These are phyloP conservation scores for Galeopsis tetrahit DNA, from an alignment of 257 asterid species.

Conservation along the genomic window DNA sequence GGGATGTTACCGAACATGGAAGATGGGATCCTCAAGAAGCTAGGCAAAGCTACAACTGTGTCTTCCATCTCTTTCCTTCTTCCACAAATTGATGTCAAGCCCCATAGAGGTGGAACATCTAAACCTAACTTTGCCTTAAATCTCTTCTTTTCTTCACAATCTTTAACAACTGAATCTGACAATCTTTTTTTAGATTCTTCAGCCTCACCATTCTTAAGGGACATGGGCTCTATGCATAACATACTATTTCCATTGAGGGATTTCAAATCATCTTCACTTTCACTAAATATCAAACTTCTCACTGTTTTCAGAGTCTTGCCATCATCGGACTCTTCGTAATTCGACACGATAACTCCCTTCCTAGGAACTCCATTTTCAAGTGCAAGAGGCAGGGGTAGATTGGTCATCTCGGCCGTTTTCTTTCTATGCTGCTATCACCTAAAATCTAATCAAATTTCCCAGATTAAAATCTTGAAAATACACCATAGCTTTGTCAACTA, in stretches of 20 bases:
- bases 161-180: constrained; percentile 29
- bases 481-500: neutral
- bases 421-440: too few species aligned
- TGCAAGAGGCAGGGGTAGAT: constrained; percentile 46
- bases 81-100: constrained; percentile 59
- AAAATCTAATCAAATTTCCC: constrained; percentile 14
- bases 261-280: constrained; percentile 5
- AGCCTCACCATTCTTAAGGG: constrained; percentile 26
- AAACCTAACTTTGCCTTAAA: constrained; percentile 34
- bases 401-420: constrained; percentile 33
- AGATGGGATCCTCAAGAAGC: constrained; percentile 51
- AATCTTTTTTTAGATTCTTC: constrained; percentile 40
- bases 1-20: constrained; percentile 45
- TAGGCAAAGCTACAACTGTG: constrained; percentile 53
- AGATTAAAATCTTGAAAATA: neutral
- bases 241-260: too few species aligned
- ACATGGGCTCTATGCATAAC: too few species aligned
- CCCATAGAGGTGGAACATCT: constrained; percentile 62
- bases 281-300: constrained; percentile 34
- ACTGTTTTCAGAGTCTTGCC: constrained; percentile 33
- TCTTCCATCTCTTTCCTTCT: constrained; percentile 79
- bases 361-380: constrained; percentile 39
- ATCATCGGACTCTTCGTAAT: constrained; percentile 33
- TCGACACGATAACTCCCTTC: constrained; percentile 39
- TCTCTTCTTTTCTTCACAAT: constrained; percentile 40